Conservation (phyloP, 805 yeast genomes). For the Saccharomycopsis fibuligera region DNA sequence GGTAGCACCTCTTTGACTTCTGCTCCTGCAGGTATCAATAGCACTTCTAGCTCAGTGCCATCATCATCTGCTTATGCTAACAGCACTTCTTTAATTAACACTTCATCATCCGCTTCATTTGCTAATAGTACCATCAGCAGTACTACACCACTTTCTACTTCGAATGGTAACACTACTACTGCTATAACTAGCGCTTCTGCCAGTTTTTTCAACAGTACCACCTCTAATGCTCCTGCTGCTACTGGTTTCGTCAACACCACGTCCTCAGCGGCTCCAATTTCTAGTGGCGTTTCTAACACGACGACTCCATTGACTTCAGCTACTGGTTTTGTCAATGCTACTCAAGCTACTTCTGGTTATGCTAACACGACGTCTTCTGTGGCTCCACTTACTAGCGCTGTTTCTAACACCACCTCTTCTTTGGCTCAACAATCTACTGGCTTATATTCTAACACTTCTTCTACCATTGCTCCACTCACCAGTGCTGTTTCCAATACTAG, state of each 20-base stretch:
- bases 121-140: neutral
- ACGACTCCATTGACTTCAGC: neutral
- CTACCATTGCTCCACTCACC: neutral
- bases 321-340: neutral
- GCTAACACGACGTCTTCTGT: neutral
- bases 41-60: too few species aligned
- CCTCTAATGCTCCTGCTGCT: neutral
- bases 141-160: neutral
- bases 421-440: neutral
- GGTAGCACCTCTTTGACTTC: too few species aligned
- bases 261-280: neutral
- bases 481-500: neutral
- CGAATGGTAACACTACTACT: neutral
- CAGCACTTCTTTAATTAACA: neutral
- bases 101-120: neutral
- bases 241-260: neutral
- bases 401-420: neutral
- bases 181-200: slow-evolving; percentile 4
- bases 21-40: too few species aligned
- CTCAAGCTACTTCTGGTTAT: neutral
- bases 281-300: neutral
- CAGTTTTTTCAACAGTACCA: neutral
- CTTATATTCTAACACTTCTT: neutral
- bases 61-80: too few species aligned
- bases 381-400: neutral